Evolutionary conservation across 1,284 basidiomycete genomes (phyloP), one percentile per base, ranked within the genome.

Genomic region (Rhizoctonia solani): DNA sequence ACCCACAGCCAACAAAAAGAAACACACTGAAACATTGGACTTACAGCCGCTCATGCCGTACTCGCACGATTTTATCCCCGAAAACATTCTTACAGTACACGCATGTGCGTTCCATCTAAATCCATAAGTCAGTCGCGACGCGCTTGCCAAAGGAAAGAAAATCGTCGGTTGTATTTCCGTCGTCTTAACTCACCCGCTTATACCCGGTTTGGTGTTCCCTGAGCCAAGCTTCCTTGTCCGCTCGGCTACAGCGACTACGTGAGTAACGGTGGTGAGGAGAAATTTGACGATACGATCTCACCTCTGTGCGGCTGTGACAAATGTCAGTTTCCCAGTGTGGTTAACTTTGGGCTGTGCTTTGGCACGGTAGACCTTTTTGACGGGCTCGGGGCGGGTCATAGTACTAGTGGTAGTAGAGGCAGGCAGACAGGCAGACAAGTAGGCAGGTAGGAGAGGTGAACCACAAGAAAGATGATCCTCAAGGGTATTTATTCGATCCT

Each of bases 191-290:
- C 46, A 61, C 58, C 58, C 58, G 58, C 30, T 61, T 61, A 50
- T 61, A 61, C n/a, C 58, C 58, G 58, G 58, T 61, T 23, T 61
- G 58, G 46, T 61, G 58, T 27, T 61, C 58, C 42, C 46, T 34
- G n/a, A 61, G 58, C 58, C 58, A 61, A 23, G 44, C 42, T 39
- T 61, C 58, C 30, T 61, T 61, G 32, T 61, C 58, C 23, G 58
- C 58, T n/a, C 46, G 44, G 58, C 58, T 61, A 21, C 5, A 30
- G 23, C 23, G 30, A 19, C 19, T 32, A 11, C 16, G 21, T 11
- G 14, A n/a, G 32, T 61, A 19, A 50, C 25, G 30, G 44, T 19
- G 5, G 9, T 23, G n/a, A 61, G 44, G 44, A 5, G 19, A 42
- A 13, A 16, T 44, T 16, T 8, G 16, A 16, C 16, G 37, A 16